A percentile compares a stretch with the other conserved stretches of the same genome.
These are phyloP conservation scores for Entomortierella parvispora DNA, from an alignment of 192 early-diverging fungal genomes.

Conservation along the genomic window DNA sequence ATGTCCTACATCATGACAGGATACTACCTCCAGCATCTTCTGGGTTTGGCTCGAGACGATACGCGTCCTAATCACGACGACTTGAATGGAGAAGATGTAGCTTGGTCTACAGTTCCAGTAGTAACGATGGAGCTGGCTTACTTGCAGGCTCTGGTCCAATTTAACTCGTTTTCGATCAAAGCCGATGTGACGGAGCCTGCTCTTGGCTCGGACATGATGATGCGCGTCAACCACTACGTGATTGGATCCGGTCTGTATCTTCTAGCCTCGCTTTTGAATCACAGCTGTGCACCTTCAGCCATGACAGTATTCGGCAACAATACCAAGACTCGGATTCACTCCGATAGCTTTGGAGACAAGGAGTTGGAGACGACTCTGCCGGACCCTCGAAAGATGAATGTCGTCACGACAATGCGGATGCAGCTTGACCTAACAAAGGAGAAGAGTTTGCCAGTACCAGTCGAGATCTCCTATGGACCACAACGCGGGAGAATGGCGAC, in stretches of 20 bases:
- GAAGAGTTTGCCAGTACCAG: slow-evolving; percentile 8
- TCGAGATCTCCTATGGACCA: slow-evolving; percentile 47
- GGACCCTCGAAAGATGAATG: slow-evolving; percentile 38
- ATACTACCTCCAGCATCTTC: slow-evolving; percentile 22
- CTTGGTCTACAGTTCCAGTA: no score
- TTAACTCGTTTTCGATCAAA: slow-evolving; percentile 49
- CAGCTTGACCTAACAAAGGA: slow-evolving; percentile 4
- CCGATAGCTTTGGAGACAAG: not conserved
- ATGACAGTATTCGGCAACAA: slow-evolving; percentile 37
- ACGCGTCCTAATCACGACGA: no score
- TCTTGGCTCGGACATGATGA: not conserved
- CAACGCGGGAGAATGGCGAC: slow-evolving; percentile 36
- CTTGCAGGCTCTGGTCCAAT: slow-evolving; percentile 19
- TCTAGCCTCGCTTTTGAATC: slow-evolving; percentile 44
- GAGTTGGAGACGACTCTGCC: not conserved
- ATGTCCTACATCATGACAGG: slow-evolving; percentile 26
- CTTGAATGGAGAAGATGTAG: no score
- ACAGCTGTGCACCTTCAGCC: slow-evolving; percentile 45
- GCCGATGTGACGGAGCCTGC: not conserved
- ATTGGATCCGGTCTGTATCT: slow-evolving; percentile 39
- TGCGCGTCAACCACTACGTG: slow-evolving; percentile 8
- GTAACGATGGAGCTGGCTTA: slow-evolving; percentile 25
- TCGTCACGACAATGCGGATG: slow-evolving; percentile 17
- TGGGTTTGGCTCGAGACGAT: slow-evolving; percentile 17
- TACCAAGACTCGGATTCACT: not conserved